Conservation (phyloP, 305 asterid genomes). For the Fraxinus xanthoxyloides region DNA sequence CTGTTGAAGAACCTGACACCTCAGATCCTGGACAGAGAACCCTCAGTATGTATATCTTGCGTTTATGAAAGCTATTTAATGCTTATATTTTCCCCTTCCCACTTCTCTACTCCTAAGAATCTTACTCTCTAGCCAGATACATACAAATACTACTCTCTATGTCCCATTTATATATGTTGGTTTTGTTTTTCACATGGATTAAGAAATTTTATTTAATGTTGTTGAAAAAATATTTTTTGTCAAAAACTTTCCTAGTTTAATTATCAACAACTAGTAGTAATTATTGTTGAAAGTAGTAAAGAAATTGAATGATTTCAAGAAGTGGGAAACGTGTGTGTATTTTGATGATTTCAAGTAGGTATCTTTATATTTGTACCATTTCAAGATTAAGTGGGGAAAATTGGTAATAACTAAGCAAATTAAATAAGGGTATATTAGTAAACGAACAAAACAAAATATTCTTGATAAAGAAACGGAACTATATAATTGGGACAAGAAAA, state of each 20-base stretch:
- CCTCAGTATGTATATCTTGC: slow-evolving; percentile 46
- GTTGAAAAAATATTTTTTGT: not conserved
- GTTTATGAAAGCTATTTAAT: slow-evolving; percentile 9
- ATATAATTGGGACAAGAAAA: not conserved
- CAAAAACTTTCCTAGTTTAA: not conserved
- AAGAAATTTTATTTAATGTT: too few relatives aligned
- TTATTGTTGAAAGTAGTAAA: not conserved
- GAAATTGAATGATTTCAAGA: not conserved
- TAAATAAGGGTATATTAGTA: too few relatives aligned
- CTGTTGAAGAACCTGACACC: slow-evolving; percentile 40
- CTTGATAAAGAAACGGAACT: not conserved
- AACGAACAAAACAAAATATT: not conserved
- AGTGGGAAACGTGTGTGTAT: not conserved
- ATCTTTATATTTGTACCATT: not conserved
- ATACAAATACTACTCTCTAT: not conserved
- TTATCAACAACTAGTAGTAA: not conserved
- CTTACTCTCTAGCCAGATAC: slow-evolving; percentile 1
- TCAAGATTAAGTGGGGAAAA: not conserved
- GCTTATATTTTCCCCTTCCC: slow-evolving; percentile 15
- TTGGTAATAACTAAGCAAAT: not conserved
- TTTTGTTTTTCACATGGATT: not conserved
- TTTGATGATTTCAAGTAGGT: not conserved
- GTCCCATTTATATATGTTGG: not conserved
- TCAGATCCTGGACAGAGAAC: slow-evolving; percentile 36
- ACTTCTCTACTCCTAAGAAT: slow-evolving; percentile 7